A percentile compares a stretch with the other conserved stretches of the same genome.
phyloP scores from a whole-genome alignment of 345 rosid genomes.

The Pseudoturritis turrita region DNA sequence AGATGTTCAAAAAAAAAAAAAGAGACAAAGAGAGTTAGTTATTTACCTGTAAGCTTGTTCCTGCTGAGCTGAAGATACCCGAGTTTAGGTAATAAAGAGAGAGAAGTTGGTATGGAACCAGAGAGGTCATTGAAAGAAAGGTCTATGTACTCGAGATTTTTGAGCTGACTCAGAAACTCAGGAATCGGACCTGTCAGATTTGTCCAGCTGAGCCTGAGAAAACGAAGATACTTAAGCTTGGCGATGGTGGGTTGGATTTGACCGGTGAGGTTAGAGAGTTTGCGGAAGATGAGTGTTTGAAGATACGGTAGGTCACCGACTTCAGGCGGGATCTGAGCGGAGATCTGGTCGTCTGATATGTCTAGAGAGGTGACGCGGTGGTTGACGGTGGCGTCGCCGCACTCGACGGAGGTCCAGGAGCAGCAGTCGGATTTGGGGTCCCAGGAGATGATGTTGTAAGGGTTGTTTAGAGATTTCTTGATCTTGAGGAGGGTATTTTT shows the following conservation, averaged over 20 bases:
- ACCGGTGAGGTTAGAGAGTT: slow-evolving; percentile 58
- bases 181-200: slow-evolving; percentile 51
- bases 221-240: slow-evolving; percentile 48
- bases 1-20: too few relatives aligned
- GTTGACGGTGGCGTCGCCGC: slow-evolving; percentile 47
- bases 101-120: slow-evolving; percentile 49
- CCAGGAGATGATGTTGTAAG: slow-evolving; percentile 63
- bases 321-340: slow-evolving; percentile 45
- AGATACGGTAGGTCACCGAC: slow-evolving; percentile 65
- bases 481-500: slow-evolving; percentile 55
- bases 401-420: slow-evolving; percentile 55
- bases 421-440: slow-evolving; percentile 60
- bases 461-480: slow-evolving; percentile 50
- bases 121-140: slow-evolving; percentile 54
- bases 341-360: slow-evolving; percentile 43
- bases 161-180: slow-evolving; percentile 37
- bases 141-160: slow-evolving; percentile 41
- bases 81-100: slow-evolving; percentile 39
- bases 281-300: slow-evolving; percentile 37
- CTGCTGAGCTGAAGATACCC: slow-evolving; percentile 2
- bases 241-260: slow-evolving; percentile 49
- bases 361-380: slow-evolving; percentile 53
- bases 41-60: slow-evolving; percentile 12
- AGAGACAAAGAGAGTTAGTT: background rate
- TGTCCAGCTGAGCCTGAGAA: slow-evolving; percentile 47